Evolutionary conservation across 2,329 filamentous ascomycete species (phyloP), one percentile per base, ranked within the genome.

Genomic region (Blastomyces emzantsi): DNA sequence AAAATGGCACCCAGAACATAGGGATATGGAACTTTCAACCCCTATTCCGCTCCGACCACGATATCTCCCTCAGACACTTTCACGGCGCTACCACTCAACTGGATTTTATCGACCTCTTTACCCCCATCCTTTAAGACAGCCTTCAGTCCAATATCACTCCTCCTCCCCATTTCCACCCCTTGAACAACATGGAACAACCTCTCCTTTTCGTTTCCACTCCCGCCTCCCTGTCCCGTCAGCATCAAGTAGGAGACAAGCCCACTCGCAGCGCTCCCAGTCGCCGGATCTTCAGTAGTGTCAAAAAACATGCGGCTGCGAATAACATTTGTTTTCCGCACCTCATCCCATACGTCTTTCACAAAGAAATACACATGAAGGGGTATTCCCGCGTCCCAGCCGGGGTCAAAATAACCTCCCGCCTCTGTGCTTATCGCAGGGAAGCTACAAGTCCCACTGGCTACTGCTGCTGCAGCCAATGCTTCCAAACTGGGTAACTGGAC

Each of bases 401-500:
- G 62, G 65, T 67, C 58, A 57, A 68, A 45, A 68, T 69, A 49
- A 64, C 64, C 61, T 61, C 49, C 69, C 54, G 59, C 67, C 62
- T 56, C 63, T 65, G 7, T 64, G 28, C 64, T 69, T 56, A 28
- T 70, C 47, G 56, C 63, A 51, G 28, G 67, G 63, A 63, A 69
- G 64, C 25, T 66, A 47, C 25, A 68, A 63, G 6, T 67, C 62
- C 54, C 66, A 56, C 22, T 69, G 61, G 15, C 68, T 65, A 58
- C 72, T 43, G 57, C 70, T 67, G 73, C 69, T 6, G 70, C 69
- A 5, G 76, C 80, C 22, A 93, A 78, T 8, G 82, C 80, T 39
- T 85, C 84, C 11, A 90, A 74, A 62, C 80, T 81, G 0, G 83
- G 78, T 28, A 94, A 78, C 67, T 56, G 59, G 33, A 75, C 66